Percentiles rank a stretch among this genome's conserved stretches.
Conservation (phyloP, 2,329 filamentous ascomycete genomes). For the Byssochlamys sp. region DNA sequence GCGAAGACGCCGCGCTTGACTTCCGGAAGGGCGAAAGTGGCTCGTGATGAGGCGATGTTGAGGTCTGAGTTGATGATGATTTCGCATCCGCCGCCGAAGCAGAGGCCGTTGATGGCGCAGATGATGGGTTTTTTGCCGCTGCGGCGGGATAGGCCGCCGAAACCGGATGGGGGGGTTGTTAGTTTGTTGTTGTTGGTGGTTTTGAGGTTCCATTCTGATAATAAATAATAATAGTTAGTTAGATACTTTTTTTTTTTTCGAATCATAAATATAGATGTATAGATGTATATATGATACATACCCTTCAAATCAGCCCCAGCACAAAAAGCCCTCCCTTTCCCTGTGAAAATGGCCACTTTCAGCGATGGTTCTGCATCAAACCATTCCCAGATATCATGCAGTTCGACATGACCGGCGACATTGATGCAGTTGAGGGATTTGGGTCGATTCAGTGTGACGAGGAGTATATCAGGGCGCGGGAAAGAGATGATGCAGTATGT, state of each 20-base stretch:
- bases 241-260: background rate
- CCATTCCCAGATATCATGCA: conserved; percentile 37
- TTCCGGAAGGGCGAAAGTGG: conserved; percentile 61
- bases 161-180: conserved; percentile 36
- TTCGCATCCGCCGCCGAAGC: conserved; percentile 68
- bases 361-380: conserved; percentile 34
- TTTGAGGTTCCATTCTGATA: background rate
- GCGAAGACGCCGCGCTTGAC: conserved; percentile 61
- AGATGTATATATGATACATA: background rate
- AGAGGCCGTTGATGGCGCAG: conserved; percentile 68
- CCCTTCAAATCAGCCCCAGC: conserved; percentile 33
- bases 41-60: conserved; percentile 49
- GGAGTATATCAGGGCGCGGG: conserved; percentile 37
- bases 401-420: conserved; percentile 31
- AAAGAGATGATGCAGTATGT: conserved; percentile 28
- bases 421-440: conserved; percentile 38
- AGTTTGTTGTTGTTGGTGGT: background rate
- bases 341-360: conserved; percentile 35
- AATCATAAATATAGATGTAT: background rate
- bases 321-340: conserved; percentile 35
- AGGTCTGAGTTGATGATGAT: conserved; percentile 64
- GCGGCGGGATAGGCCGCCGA: conserved; percentile 47
- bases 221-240: too few relatives aligned
- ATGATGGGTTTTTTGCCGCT: conserved; percentile 62
- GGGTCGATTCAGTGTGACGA: conserved; percentile 39